Evolutionary conservation across 1,284 basidiomycete species (phyloP).

Genomic region (Erythrobasidium hasegawianum): DNA sequence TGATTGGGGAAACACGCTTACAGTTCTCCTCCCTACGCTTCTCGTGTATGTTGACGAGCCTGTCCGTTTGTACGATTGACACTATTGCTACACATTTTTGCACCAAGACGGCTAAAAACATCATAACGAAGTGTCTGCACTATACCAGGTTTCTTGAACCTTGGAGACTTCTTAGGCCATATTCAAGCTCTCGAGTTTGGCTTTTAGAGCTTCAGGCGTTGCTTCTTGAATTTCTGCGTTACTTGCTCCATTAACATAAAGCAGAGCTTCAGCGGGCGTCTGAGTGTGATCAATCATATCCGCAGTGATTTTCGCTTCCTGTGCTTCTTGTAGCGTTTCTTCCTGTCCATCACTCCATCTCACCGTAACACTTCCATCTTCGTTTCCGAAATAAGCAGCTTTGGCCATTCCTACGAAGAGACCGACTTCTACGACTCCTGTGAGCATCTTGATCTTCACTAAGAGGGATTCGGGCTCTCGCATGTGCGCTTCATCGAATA

Average conservation of each 20-base stretch:
- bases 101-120: too few species aligned
- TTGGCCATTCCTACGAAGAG: slow-evolving; percentile 88
- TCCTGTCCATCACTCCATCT: slow-evolving; percentile 22
- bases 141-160: too few species aligned
- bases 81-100: too few species aligned
- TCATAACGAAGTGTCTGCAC: too few species aligned
- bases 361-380: slow-evolving; percentile 24
- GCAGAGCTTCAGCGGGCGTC: slow-evolving; percentile 10
- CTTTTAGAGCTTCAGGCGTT: neutral
- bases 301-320: slow-evolving; percentile 28
- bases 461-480: slow-evolving; percentile 56
- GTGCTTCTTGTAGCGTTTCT: slow-evolving; percentile 23
- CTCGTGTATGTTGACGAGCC: too few species aligned
- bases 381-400: slow-evolving; percentile 85
- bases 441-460: slow-evolving; percentile 62
- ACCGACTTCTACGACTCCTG: slow-evolving; percentile 95
- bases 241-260: neutral
- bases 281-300: slow-evolving; percentile 17
- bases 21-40: too few species aligned
- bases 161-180: too few species aligned
- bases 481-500: slow-evolving; percentile 69
- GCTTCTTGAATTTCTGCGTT: neutral
- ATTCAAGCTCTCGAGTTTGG: neutral
- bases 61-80: too few species aligned
- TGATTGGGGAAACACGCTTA: too few species aligned